Evolutionary conservation across 371 early-diverging fungal genomes (phyloP), one percentile per base, ranked within the genome.

Genomic region (Mortierella sp.): DNA sequence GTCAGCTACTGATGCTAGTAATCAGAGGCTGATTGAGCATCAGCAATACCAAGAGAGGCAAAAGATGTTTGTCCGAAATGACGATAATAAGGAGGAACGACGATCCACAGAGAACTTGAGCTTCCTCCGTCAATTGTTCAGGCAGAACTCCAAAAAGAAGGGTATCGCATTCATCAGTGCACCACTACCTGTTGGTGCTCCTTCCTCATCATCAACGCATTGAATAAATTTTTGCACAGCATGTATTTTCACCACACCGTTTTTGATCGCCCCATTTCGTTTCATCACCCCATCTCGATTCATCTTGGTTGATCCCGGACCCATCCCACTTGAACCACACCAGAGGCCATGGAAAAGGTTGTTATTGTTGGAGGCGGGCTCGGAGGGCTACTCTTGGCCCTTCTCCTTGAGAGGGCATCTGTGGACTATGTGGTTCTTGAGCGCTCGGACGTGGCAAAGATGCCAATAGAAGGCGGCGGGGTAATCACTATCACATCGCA

Each of bases 401-500:
- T 66, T 16, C 54, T 66, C 7, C 67, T 72, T 17, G 72, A 72
- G 28, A 29, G 45, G 4, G 48, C 72, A 12, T 40, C 47, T 1
- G 28, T 72, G 14, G 58, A 60, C 31, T 72, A 72, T 34, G 40
- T 58, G 8, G 39, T 72, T 5, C 39, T 72, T 13, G 72, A 72
- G 34, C 55, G 68, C 7, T 49, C 56, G 2, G 25, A 56, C 0
- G 29, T 40, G 2, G 55, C 67, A 2, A 63, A 52, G 27, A 59
- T 60, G 57, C 74, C 68, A 0, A 46, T 74, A 1, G 68, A 66
- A 51, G 72, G 72, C 1, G 72, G 72, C 3, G 72, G 72, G 0
- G 67, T 72, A 37, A 65, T 72, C 40, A 43, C 40, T 12, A 39
- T 72, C 13, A 61, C 66, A 14, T 28, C 61, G 2, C 66, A 65